These are phyloP conservation scores for Aspergillus conjunctus DNA, from an alignment of 495 filamentous ascomycete species.

Conservation along the genomic window DNA sequence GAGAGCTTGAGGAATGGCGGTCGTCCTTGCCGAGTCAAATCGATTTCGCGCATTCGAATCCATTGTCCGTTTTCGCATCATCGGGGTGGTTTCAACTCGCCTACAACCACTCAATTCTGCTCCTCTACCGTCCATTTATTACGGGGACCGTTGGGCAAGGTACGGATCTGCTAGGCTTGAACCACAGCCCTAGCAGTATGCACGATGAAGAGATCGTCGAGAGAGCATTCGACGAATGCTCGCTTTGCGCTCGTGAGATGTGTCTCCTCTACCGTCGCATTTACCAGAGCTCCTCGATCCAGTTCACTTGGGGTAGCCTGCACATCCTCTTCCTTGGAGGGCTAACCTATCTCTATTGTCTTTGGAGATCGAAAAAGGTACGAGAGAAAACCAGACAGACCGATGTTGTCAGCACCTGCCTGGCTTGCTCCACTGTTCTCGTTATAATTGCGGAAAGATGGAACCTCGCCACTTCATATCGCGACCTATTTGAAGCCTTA, in stretches of 20 bases:
- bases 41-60: neutral
- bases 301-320: neutral
- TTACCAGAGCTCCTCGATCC: neutral
- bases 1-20: neutral
- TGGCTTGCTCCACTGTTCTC: neutral
- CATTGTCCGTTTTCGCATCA: neutral
- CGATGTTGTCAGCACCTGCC: neutral
- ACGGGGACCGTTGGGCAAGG: neutral
- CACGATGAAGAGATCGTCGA: too few species aligned
- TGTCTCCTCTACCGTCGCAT: neutral
- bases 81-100: neutral
- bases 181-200: too few species aligned
- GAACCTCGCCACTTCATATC: neutral
- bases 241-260: neutral
- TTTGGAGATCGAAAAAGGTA: neutral
- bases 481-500: conserved; percentile 1
- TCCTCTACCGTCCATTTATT: neutral
- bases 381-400: neutral
- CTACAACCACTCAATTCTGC: neutral
- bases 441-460: conserved; percentile 4
- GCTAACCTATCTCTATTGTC: conserved; percentile 5
- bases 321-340: neutral
- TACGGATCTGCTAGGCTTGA: neutral
- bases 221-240: neutral
- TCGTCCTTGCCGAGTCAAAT: neutral